Base-by-base conservation (phyloP, 495 filamentous ascomycete genomes). In the Amphirosellinia nigrospora region DNA sequence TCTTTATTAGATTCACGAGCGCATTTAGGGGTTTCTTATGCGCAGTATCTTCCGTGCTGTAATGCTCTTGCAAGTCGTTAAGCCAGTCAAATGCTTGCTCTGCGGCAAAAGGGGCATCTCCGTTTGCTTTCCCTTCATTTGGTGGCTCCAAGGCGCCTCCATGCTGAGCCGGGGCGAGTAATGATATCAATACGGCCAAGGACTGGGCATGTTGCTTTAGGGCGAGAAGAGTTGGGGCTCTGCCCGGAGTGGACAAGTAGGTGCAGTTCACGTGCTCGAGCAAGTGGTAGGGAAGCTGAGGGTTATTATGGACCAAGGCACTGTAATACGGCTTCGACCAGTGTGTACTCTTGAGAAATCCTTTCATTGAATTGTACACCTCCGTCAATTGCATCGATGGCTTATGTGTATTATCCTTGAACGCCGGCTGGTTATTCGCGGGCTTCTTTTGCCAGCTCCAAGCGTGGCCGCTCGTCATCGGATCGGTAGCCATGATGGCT, bases 171-270 rank as follows among this genome's bases (percentile, higher is more conserved):
- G 85, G 79, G 9, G 73, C 80, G 43, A 87, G 69, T 16, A 77
- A 66, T 15, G 80, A 82, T 71, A 88, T 87, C 21, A 88, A 77
- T 7, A 81, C 74, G 60, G 79, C 78, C 19, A 88, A 78, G 9
- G 83, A 82, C 60, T 88, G 86, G 11, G 82, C 85, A 65, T 88
- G 86, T 72, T 86, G 84, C 74, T 88, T 88, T 23, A 88, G 75
- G 11, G 83, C 80, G 1, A 83, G 75, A 36, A 88, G 74, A 19
- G 85, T 87, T 6, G 86, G 86, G 11, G 84, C 70, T 9, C 76
- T 64, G 19, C 80, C 80, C 10, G 74, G 72, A 0, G 82, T 86
- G 1, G 86, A 86, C 10, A 87, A 76, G 64, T 85, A 88, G 68
- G 78, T 73, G 74, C 86, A 88, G 76, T 86, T 87, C 56, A 85